These are phyloP conservation scores for Dillenia turbinata DNA, from an alignment of 164 flowering plant species.

Conservation along the genomic window DNA sequence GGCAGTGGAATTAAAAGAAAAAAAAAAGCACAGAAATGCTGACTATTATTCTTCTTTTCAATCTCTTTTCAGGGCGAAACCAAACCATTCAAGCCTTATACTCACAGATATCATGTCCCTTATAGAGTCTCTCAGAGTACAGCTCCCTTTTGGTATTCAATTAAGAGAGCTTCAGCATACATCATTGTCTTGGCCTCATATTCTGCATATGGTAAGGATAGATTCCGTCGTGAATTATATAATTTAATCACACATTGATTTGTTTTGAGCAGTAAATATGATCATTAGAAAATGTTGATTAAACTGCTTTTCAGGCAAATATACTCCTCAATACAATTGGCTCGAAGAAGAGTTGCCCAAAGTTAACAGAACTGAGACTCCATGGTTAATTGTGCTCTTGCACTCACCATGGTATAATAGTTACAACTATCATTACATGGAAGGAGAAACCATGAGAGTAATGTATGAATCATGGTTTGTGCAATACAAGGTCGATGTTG, in stretches of 20 bases:
- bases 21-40: neutral
- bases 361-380: slow-evolving; percentile 57
- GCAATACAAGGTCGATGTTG: slow-evolving; percentile 59
- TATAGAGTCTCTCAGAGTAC: slow-evolving; percentile 25
- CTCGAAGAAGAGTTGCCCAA: slow-evolving; percentile 50
- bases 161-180: slow-evolving; percentile 33
- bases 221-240: too few species aligned
- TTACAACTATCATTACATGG: slow-evolving; percentile 61
- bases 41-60: neutral
- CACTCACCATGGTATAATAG: slow-evolving; percentile 63
- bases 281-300: slow-evolving; percentile 5
- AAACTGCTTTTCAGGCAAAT: slow-evolving; percentile 30
- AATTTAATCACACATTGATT: too few species aligned
- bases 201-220: slow-evolving; percentile 27
- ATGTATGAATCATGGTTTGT: slow-evolving; percentile 66
- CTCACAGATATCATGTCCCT: slow-evolving; percentile 23
- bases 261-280: slow-evolving; percentile 2
- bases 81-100: slow-evolving; percentile 31
- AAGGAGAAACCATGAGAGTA: slow-evolving; percentile 74
- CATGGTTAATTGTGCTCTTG: slow-evolving; percentile 60
- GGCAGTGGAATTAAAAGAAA: too few species aligned
- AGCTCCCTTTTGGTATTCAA: slow-evolving; percentile 33
- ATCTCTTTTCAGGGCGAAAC: slow-evolving; percentile 23
- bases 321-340: slow-evolving; percentile 62
- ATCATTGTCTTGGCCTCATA: slow-evolving; percentile 34